Percentiles rank a stretch among this genome's conserved stretches.
phyloP scores from a whole-genome alignment of 192 early-diverging fungal species.

The Rhizophagus clarus region DNA sequence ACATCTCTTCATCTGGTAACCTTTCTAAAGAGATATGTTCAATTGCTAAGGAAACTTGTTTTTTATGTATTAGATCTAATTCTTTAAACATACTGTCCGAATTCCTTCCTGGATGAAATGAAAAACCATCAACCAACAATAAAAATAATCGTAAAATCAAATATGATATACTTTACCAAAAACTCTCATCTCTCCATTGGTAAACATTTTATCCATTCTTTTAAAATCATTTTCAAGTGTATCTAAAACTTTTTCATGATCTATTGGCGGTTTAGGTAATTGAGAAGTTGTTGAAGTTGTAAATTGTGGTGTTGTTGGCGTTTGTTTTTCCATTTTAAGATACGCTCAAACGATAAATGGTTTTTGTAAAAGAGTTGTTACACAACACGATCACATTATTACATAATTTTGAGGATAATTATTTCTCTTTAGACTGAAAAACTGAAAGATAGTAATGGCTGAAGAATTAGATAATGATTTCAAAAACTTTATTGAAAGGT shows the following conservation, averaged over 20 bases:
- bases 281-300: background rate
- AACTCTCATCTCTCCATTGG: conserved; percentile 24
- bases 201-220: conserved; percentile 33
- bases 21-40: conserved; percentile 32
- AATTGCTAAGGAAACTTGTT: conserved; percentile 30
- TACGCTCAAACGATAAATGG: background rate
- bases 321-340: background rate
- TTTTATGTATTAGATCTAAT: conserved; percentile 28
- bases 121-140: background rate
- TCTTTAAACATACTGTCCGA: conserved; percentile 36
- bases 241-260: conserved; percentile 24
- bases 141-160: background rate
- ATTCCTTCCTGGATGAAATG: conserved; percentile 15
- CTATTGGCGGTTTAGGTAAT: conserved; percentile 5
- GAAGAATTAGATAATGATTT: background rate
- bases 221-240: conserved; percentile 32
- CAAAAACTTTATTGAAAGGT: background rate
- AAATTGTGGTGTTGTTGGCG: background rate
- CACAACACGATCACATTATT: too few relatives aligned
- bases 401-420: too few relatives aligned
- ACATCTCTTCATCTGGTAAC: conserved; percentile 29
- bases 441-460: too few relatives aligned
- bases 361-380: too few relatives aligned
- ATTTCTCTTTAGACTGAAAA: too few relatives aligned
- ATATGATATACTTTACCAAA: conserved; percentile 24